These are phyloP conservation scores for Talaromyces trachyspermus DNA, from an alignment of 495 filamentous ascomycete genomes.

Conservation along the genomic window DNA sequence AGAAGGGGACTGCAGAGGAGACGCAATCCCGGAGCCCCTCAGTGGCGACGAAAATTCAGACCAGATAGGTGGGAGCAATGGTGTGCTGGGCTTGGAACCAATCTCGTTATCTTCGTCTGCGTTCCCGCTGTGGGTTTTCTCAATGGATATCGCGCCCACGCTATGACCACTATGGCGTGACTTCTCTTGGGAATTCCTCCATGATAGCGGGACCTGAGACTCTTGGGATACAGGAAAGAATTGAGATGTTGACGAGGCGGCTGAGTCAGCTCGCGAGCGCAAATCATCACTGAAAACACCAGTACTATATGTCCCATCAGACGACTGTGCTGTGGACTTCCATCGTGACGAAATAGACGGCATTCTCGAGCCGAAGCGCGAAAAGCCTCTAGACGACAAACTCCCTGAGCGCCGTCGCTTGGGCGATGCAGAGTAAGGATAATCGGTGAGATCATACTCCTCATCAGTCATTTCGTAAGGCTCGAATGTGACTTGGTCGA, in stretches of 20 bases:
- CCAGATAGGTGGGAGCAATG: conserved; percentile 73
- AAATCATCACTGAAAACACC: conserved; percentile 24
- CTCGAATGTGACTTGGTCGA: conserved; percentile 5
- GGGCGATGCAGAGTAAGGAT: conserved; percentile 26
- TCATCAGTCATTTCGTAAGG: conserved; percentile 5
- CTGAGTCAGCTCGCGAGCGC: conserved; percentile 50
- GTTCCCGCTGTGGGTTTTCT: conserved; percentile 45
- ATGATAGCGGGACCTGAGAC: conserved; percentile 61
- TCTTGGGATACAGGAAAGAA: conserved; percentile 48
- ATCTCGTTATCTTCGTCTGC: conserved; percentile 49
- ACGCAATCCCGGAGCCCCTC: conserved; percentile 46
- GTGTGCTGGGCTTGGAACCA: conserved; percentile 57
- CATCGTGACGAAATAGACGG: conserved; percentile 65
- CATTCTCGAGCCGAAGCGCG: conserved; percentile 61
- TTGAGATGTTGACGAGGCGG: conserved; percentile 58
- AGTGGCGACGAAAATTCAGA: conserved; percentile 41
- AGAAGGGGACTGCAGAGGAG: conserved; percentile 77
- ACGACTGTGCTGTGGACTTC: conserved; percentile 35
- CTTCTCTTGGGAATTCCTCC: conserved; percentile 58
- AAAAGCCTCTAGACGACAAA: conserved; percentile 55
- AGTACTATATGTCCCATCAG: background rate
- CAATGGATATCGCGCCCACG: conserved; percentile 47
- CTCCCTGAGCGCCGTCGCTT: conserved; percentile 63
- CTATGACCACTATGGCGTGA: conserved; percentile 37
- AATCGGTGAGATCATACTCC: conserved; percentile 58